Conservation (phyloP, 2,329 filamentous ascomycete species). For the Colletotrichum musae region DNA sequence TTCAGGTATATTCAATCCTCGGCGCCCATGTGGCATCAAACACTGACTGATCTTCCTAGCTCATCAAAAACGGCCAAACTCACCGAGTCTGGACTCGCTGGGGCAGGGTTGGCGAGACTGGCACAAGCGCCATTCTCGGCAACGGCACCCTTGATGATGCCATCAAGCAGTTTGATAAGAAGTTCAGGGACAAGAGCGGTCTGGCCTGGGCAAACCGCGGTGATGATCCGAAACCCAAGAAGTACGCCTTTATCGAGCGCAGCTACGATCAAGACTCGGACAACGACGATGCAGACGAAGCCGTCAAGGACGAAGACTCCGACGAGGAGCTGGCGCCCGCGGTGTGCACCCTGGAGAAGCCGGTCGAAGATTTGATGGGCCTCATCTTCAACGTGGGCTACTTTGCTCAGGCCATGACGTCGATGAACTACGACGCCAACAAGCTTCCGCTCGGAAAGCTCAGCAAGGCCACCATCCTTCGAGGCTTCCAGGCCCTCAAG, state of each 20-base stretch:
- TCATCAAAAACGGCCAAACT: conserved; percentile 31
- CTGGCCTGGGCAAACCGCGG: conserved; percentile 67
- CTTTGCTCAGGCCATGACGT: conserved; percentile 76
- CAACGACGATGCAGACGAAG: conserved; percentile 46
- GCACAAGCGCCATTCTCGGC: conserved; percentile 63
- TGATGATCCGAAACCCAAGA: conserved; percentile 71
- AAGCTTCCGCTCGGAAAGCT: conserved; percentile 90
- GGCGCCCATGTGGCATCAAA: neutral
- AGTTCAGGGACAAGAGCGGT: conserved; percentile 75
- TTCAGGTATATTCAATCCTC: conserved; percentile 69
- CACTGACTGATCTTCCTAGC: conserved; percentile 31
- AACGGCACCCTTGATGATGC: conserved; percentile 59
- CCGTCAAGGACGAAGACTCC: conserved; percentile 47
- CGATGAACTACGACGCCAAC: conserved; percentile 79
- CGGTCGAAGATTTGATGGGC: conserved; percentile 78
- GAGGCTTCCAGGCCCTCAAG: conserved; percentile 84
- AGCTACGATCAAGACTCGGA: conserved; percentile 80
- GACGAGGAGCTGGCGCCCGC: conserved; percentile 49
- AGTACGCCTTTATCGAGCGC: conserved; percentile 86
- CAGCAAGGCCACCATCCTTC: conserved; percentile 81
- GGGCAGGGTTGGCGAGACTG: conserved; percentile 80
- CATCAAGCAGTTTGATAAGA: conserved; percentile 68
- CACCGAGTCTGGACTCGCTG: conserved; percentile 82
- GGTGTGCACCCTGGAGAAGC: conserved; percentile 70
- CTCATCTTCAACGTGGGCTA: conserved; percentile 87